phyloP scores from a whole-genome alignment of 2,329 filamentous ascomycete species.

The Pseudofabraea citricarpa region DNA sequence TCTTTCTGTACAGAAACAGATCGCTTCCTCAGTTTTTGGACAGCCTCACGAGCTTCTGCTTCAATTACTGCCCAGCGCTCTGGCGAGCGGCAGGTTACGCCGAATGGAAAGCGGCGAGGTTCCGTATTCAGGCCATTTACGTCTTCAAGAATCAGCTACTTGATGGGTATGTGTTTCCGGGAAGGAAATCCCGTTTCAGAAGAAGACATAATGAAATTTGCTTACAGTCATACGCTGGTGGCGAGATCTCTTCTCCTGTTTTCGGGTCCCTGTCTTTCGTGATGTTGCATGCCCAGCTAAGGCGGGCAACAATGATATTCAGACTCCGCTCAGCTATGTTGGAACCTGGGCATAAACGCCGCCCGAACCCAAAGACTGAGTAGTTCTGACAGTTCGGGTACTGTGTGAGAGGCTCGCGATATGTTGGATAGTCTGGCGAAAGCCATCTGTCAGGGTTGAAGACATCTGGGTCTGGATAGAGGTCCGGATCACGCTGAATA shows the following conservation, averaged over 20 bases:
- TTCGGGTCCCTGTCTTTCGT: background rate
- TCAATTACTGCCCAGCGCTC: background rate
- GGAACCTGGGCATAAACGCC: constrained; percentile 45
- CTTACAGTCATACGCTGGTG: constrained; percentile 6
- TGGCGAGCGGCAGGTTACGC: background rate
- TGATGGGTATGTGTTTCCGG: too few species aligned
- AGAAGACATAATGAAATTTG: too few species aligned
- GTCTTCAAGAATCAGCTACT: constrained; percentile 32
- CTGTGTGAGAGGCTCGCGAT: constrained; percentile 39
- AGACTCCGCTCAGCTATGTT: constrained; percentile 38
- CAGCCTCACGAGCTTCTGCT: background rate
- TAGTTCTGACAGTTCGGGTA: constrained; percentile 56
- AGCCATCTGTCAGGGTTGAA: constrained; percentile 42
- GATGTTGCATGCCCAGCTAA: constrained; percentile 17
- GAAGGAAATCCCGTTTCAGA: too few species aligned
- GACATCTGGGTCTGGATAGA: constrained; percentile 35
- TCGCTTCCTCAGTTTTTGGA: background rate
- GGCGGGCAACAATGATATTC: constrained; percentile 12
- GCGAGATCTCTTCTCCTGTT: background rate
- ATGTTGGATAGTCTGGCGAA: constrained; percentile 27
- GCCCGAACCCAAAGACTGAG: constrained; percentile 46
- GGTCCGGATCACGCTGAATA: constrained; percentile 24
- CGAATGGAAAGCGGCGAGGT: background rate
- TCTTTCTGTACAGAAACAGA: too few species aligned
- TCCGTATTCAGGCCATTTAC: background rate